phyloP scores from a whole-genome alignment of 495 filamentous ascomycete genomes.

The Aspergillus heteromorphus region DNA sequence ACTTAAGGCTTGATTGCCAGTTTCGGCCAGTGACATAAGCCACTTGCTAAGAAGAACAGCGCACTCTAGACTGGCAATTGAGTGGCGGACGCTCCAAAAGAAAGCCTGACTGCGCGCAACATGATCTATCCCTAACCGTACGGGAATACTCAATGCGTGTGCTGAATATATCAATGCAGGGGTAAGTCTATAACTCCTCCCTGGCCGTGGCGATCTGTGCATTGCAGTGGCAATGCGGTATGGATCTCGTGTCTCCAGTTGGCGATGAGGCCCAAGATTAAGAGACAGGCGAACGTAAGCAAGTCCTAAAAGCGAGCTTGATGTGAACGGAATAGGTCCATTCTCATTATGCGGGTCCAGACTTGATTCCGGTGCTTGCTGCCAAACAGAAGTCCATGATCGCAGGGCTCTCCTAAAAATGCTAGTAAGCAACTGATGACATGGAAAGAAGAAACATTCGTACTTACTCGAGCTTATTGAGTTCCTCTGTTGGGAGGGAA shows the following conservation, averaged over 20 bases:
- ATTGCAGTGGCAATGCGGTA: slow-evolving; percentile 28
- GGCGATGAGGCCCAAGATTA: slow-evolving; percentile 33
- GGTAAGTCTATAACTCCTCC: slow-evolving; percentile 33
- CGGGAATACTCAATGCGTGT: slow-evolving; percentile 37
- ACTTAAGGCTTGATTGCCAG: slow-evolving; percentile 27
- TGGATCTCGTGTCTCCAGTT: slow-evolving; percentile 35
- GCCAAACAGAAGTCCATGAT: slow-evolving; percentile 38
- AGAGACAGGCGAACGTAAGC: slow-evolving; percentile 36
- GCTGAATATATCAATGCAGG: slow-evolving; percentile 36
- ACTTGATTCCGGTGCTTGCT: slow-evolving; percentile 39
- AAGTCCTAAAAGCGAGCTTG: slow-evolving; percentile 34
- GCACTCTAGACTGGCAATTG: slow-evolving; percentile 44
- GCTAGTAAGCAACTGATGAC: slow-evolving; percentile 1
- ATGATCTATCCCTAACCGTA: slow-evolving; percentile 36
- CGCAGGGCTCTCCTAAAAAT: slow-evolving; percentile 28
- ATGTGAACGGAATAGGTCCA: slow-evolving; percentile 37
- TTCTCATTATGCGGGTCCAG: slow-evolving; percentile 38
- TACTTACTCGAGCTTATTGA: slow-evolving; percentile 36
- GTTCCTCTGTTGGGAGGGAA: slow-evolving; percentile 30
- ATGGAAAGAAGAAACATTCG: background rate
- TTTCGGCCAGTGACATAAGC: slow-evolving; percentile 36
- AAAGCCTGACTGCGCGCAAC: slow-evolving; percentile 43
- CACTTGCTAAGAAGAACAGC: slow-evolving; percentile 45
- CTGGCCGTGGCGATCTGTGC: slow-evolving; percentile 27
- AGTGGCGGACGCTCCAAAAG: slow-evolving; percentile 47